Evolutionary conservation across 306 rosid genomes (phyloP), one percentile per base, ranked within the genome.

Genomic region (Lablab purpureus): DNA sequence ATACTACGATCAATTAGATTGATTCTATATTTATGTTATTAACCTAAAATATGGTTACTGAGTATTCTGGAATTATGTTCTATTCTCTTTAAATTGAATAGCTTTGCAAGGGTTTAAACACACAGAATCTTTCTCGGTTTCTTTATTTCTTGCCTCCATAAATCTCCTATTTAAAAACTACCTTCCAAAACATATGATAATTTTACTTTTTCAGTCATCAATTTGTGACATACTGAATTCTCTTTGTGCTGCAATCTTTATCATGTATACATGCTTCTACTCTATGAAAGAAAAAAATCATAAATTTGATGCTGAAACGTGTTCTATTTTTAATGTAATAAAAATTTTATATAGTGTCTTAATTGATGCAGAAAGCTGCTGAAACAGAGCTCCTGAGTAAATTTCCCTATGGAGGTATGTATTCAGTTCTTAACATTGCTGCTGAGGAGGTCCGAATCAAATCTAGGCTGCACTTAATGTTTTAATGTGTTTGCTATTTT

Each of bases 341-440:
- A 47, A 68, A 58, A 9, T 73, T 15, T 23, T 72, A 68, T 75
- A 15, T 60, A 23, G 32, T 73, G 40, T 81, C 72, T 52, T 84
- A 71, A 46, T 84, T 79, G 67, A 62, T 82, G 80, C 60, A 95
- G 98, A 93, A 91, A 87, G 99, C 99, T 49, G 90, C 99, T 25
- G 99, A 95, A 84, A 86, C 96, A 21, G 98, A 95, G 86, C 76
- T 92, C 37, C 84, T 90, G 59, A 85, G 89, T 67, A 90, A 83
- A 82, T 91, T 82, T 72, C 96, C 96, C 28, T 95, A 91, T 43
- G 97, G 97, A 75, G 99, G 99, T 93, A 80, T 78, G 80, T 7
- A 71, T 80, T 85, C 55, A 62, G 63, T 75, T 74, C 37, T 46
- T 75, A 22, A 30, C 75, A 25, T 46, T 41, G 78, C 41, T 30